A percentile compares a stretch with the other conserved stretches of the same genome.
Conservation (phyloP, 2,329 filamentous ascomycete species). For the Fusarium nodosum region DNA sequence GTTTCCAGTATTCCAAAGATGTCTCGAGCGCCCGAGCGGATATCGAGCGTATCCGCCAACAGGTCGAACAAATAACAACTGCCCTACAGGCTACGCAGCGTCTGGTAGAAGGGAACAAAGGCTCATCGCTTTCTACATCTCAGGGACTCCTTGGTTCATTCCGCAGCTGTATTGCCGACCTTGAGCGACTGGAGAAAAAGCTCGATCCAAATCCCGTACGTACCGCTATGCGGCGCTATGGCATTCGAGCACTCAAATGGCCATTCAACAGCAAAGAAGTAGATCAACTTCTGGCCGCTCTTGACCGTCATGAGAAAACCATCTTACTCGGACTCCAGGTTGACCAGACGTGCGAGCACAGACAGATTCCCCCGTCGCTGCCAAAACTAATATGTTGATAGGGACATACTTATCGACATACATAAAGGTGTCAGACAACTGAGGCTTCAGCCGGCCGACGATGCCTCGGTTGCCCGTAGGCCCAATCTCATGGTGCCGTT, state of each 20-base stretch:
- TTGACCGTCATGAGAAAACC: background rate
- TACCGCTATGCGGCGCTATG: conserved; percentile 16
- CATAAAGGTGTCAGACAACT: background rate
- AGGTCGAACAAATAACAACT: background rate
- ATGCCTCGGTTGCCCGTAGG: background rate
- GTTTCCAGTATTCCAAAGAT: conserved; percentile 8
- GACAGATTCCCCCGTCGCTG: background rate
- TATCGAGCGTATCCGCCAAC: conserved; percentile 7
- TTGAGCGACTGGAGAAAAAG: background rate
- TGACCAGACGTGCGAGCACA: conserved; percentile 14
- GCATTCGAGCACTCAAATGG: conserved; percentile 26
- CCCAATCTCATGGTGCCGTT: conserved; percentile 45
- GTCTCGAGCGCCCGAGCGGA: conserved; percentile 13
- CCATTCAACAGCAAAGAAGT: conserved; percentile 27
- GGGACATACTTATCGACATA: conserved; percentile 2
- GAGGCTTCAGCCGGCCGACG: background rate
- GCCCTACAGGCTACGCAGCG: background rate
- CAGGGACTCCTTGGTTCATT: background rate
- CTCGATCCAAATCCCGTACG: conserved; percentile 1
- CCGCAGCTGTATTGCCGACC: background rate
- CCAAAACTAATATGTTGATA: background rate
- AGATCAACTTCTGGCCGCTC: background rate
- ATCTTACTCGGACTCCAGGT: conserved; percentile 9
- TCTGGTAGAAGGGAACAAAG: background rate
- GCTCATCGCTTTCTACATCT: background rate